phyloP scores from a whole-genome alignment of 306 rosid genomes.

The Coriaria nepalensis region DNA sequence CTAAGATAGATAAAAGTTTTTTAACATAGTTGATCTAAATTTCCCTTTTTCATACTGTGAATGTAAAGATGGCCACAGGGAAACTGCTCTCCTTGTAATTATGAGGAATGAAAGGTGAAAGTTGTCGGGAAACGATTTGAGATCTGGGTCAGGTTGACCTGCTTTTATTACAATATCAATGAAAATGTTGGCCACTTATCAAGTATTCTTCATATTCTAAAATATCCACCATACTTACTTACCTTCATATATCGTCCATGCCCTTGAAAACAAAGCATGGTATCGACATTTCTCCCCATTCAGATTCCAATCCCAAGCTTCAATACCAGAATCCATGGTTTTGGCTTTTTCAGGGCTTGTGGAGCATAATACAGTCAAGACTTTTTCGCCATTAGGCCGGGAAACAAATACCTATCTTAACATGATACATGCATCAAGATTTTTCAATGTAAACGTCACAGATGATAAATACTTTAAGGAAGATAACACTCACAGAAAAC shows the following conservation, averaged over 20 bases:
- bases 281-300: conserved; percentile 55
- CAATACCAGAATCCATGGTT: conserved; percentile 53
- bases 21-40: not conserved
- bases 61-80: conserved; percentile 82
- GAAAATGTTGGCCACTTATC: conserved; percentile 9
- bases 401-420: conserved; percentile 58
- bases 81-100: conserved; percentile 94
- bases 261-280: conserved; percentile 87
- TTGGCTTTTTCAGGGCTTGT: conserved; percentile 35
- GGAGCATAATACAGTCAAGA: conserved; percentile 60
- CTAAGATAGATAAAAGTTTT: conserved; percentile 2
- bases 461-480: conserved; percentile 7
- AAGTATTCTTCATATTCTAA: too few species aligned
- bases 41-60: conserved; percentile 28
- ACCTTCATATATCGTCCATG: conserved; percentile 92
- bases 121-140: conserved; percentile 82
- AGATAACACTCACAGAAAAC: conserved; percentile 58
- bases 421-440: not conserved
- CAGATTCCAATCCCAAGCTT: conserved; percentile 95
- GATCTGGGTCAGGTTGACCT: conserved; percentile 81
- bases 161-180: conserved; percentile 13
- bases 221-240: too few species aligned
- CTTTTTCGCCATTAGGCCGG: conserved; percentile 58
- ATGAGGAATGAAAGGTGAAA: conserved; percentile 87
- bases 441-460: conserved; percentile 1